A percentile compares a stretch with the other conserved stretches of the same genome.
These are phyloP conservation scores for Dactylellina sp. DNA, from an alignment of 2,329 filamentous ascomycete species.

Conservation along the genomic window DNA sequence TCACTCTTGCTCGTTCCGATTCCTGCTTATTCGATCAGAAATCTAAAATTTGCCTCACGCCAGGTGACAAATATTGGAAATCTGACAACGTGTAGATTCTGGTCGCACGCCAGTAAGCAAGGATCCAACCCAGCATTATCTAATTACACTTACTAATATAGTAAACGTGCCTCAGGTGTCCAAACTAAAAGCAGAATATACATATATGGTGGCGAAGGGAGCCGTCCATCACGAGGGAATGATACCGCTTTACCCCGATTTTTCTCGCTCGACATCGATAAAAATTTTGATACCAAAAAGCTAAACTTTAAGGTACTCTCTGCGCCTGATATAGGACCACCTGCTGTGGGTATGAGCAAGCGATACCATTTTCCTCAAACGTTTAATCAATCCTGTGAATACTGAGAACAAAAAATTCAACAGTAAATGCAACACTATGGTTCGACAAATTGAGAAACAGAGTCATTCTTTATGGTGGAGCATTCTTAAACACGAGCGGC, in stretches of 20 bases:
- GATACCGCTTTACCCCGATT: conserved; percentile 20
- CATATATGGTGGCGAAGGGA: conserved; percentile 44
- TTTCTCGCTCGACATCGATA: conserved; percentile 33
- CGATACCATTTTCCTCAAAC: neutral
- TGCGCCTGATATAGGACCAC: conserved; percentile 16
- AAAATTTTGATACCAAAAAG: conserved; percentile 15
- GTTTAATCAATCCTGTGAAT: neutral
- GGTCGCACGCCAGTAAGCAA: conserved; percentile 50
- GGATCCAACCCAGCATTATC: neutral
- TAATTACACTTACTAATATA: neutral
- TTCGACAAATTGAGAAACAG: conserved; percentile 27
- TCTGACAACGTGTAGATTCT: conserved; percentile 31
- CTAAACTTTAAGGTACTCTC: conserved; percentile 16
- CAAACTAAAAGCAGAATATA: conserved; percentile 30
- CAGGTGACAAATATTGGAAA: conserved; percentile 5
- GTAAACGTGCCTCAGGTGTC: conserved; percentile 20
- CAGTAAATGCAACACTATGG: conserved; percentile 50
- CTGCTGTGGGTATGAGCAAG: conserved; percentile 33
- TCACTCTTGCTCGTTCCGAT: neutral
- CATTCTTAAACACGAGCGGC: conserved; percentile 35
- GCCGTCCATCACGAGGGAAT: neutral
- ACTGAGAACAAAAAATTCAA: neutral
- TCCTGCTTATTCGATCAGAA: conserved; percentile 9
- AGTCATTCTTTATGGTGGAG: conserved; percentile 43
- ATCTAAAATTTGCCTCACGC: neutral